Base-by-base conservation (phyloP, 2,329 filamentous ascomycete genomes). In the Rugonectria rugulosa region DNA sequence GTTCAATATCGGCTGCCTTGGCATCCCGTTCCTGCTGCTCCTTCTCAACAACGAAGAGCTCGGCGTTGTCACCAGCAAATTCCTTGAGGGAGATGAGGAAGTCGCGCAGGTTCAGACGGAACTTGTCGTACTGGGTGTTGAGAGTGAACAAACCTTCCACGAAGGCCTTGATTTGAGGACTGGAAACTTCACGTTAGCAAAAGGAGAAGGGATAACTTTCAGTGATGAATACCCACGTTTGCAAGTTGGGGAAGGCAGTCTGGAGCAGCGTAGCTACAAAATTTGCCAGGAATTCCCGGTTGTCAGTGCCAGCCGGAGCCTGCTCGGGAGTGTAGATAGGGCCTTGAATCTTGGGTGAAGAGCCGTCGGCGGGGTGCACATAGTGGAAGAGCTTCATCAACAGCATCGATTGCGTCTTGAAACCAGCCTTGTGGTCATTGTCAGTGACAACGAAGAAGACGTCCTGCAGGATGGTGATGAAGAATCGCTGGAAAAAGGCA, bases 401-500 rank as follows among this genome's bases (percentile, higher is more conserved):
- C 43, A 99, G 81, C 85, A 95, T 89, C 4, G 93, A 93, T 78
- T 99, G 95, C 8, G 93, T 95, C 82, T 99, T 99, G 82, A 99
- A 99, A 1, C 95, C 95, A 58, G 95, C 95, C 81, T 99, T 99
- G 83, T 99, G 95, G 68, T 99, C 95, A 57, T 90, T 94, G 71
- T 99, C 95, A 1, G 95, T 98, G 46, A 99, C 84, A 36, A 99
- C 95, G 70, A 97, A 99, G 82, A 99, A 96, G 12, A 99, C 92
- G 68, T 99, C 95, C 75, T 99, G 95, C 45, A 99, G 81, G 63
- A 99, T 98, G 2, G 91, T 88, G 49, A 96, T 88, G 75, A 95
- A 99, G 79, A 98, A 99, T 72, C 93, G 92, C 75, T 96, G 92
- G 87, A 99, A 99, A 82, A 99, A 99, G 36, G 91, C 88, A 66